phyloP scores from a whole-genome alignment of 768 basidiomycete species.

The Mycena belliarum region DNA sequence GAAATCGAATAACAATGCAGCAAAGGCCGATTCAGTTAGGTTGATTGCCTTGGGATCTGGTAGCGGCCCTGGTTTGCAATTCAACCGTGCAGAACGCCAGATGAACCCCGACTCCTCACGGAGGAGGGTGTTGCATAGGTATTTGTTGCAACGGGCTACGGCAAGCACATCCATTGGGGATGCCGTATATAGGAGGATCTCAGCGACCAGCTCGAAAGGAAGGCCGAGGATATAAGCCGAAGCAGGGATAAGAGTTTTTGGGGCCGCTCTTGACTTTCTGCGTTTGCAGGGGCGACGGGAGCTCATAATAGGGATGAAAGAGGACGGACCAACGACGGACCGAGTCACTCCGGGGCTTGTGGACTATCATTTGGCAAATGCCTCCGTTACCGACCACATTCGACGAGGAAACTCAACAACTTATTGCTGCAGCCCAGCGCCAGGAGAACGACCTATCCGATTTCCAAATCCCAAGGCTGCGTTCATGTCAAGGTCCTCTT shows the following conservation, averaged over 20 bases:
- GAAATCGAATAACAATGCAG: slow-evolving; percentile 62
- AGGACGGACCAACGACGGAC: no score
- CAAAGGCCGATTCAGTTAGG: slow-evolving; percentile 54
- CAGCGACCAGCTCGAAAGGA: slow-evolving; percentile 66
- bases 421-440: slow-evolving; percentile 56
- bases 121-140: slow-evolving; percentile 50
- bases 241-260: background rate
- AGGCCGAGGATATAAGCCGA: slow-evolving; percentile 27
- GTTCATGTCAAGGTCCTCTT: slow-evolving; percentile 67
- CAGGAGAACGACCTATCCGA: slow-evolving; percentile 62
- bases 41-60: slow-evolving; percentile 38
- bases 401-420: slow-evolving; percentile 48
- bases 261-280: background rate
- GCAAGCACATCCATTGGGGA: slow-evolving; percentile 62
- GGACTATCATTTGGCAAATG: slow-evolving; percentile 41
- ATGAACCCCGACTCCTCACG: slow-evolving; percentile 50
- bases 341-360: no score
- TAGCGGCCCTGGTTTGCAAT: slow-evolving; percentile 34
- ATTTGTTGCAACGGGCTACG: slow-evolving; percentile 58
- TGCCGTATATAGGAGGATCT: slow-evolving; percentile 53
- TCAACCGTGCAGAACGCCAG: slow-evolving; percentile 55
- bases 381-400: slow-evolving; percentile 60
- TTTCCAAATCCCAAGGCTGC: slow-evolving; percentile 76
- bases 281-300: slow-evolving; percentile 11
- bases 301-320: no score